A percentile compares a stretch with the other conserved stretches of the same genome.
Evolutionary conservation across 176 grass and related monocot species (phyloP).

Genomic region (Musa schizocarpa): DNA sequence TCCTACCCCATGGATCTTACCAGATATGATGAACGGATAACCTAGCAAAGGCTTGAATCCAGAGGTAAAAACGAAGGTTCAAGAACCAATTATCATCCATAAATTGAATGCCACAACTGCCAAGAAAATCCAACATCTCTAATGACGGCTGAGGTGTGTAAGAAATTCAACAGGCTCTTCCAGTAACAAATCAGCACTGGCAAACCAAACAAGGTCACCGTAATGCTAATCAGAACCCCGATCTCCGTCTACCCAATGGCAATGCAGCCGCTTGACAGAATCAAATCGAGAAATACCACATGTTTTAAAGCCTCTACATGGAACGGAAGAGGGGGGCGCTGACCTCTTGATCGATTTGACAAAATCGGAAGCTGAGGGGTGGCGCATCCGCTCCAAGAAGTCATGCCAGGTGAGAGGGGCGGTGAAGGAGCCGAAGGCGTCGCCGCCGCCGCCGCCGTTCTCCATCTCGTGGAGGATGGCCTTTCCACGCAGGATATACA

Average conservation of each 20-base stretch:
- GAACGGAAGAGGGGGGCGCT: neutral
- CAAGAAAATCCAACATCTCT: too few relatives aligned
- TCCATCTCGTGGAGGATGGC: slow-evolving; percentile 40
- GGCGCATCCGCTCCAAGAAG: slow-evolving; percentile 87
- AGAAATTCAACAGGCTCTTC: neutral
- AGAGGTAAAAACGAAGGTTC: neutral
- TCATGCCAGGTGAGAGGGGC: slow-evolving; percentile 86
- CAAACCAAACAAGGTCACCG: neutral
- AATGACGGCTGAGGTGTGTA: neutral
- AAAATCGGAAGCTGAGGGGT: slow-evolving; percentile 82
- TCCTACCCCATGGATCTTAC: neutral
- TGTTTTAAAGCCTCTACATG: neutral
- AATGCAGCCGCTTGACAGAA: slow-evolving; percentile 37
- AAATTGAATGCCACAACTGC: neutral
- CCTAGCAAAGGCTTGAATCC: neutral
- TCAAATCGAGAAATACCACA: slow-evolving; percentile 23
- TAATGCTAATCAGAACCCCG: too few relatives aligned
- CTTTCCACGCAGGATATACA: neutral
- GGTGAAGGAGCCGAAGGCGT: slow-evolving; percentile 51
- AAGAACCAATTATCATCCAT: neutral
- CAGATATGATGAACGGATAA: neutral
- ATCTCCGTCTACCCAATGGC: too few relatives aligned
- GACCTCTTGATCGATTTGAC: slow-evolving; percentile 97
- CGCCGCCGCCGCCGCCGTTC: slow-evolving; percentile 28
- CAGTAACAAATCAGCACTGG: neutral